These are phyloP conservation scores for Marsdenia floribunda DNA, from an alignment of 257 asterid species.

Conservation along the genomic window DNA sequence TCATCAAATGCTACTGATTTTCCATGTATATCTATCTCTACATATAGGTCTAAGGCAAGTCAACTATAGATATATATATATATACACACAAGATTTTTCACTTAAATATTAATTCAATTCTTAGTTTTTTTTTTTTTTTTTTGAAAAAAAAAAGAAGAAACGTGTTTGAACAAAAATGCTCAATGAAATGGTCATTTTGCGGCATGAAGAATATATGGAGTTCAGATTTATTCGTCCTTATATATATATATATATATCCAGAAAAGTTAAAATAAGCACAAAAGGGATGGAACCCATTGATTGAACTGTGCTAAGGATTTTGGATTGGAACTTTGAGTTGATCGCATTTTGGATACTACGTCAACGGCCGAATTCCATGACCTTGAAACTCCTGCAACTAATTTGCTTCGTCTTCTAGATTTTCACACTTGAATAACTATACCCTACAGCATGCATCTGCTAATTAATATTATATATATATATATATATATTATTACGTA, in stretches of 20 bases:
- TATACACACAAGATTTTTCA: no score
- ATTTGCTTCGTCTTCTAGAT: slow-evolving; percentile 1
- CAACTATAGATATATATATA: no score
- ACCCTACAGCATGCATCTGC: no score
- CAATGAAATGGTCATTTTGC: not conserved
- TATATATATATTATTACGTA: not conserved
- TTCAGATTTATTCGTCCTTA: no score
- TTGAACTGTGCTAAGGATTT: not conserved
- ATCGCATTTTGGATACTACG: not conserved
- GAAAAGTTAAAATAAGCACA: no score
- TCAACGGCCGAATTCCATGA: slow-evolving; percentile 30
- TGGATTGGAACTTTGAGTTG: no score
- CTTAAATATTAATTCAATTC: no score
- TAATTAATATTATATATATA: not conserved
- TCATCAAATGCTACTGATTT: not conserved
- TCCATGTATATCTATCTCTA: not conserved
- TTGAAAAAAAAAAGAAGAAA: no score
- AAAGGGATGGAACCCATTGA: no score
- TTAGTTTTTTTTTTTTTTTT: no score
- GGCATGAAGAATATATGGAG: not conserved
- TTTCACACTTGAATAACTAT: slow-evolving; percentile 10
- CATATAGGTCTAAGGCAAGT: no score
- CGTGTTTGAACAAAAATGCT: not conserved
- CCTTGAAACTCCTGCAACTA: slow-evolving; percentile 6
- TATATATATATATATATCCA: no score